These are phyloP conservation scores for Symbiodinium natans DNA, from an alignment of 73 alveolate species.

Conservation along the genomic window DNA sequence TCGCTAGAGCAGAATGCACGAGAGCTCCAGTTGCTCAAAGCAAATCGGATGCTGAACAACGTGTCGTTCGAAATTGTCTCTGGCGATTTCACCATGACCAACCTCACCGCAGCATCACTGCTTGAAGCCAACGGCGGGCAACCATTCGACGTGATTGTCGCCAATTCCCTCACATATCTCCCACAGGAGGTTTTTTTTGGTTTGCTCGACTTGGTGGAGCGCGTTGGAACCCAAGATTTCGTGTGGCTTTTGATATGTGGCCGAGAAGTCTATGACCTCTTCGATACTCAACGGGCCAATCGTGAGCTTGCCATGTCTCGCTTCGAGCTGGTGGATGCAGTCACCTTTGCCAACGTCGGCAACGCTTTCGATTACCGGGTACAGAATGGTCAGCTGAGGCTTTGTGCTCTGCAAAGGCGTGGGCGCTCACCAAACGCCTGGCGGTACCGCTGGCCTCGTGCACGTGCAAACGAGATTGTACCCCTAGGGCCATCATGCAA, in stretches of 20 bases:
- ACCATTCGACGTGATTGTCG: neutral
- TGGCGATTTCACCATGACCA: neutral
- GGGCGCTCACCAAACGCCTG: neutral
- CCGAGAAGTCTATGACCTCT: neutral
- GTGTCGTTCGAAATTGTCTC: neutral
- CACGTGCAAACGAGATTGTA: neutral
- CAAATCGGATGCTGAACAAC: neutral
- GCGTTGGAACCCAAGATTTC: neutral
- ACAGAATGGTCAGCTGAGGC: neutral
- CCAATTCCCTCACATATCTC: neutral
- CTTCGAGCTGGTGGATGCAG: neutral
- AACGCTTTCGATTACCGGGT: neutral
- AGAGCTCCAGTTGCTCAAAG: neutral
- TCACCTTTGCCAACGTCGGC: neutral
- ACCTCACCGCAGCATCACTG: neutral
- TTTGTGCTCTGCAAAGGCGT: neutral
- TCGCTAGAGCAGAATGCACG: neutral
- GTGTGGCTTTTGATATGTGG: neutral
- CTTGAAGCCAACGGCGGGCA: neutral
- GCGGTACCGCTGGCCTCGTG: conserved; percentile 8
- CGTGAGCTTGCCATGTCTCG: neutral
- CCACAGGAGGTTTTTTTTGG: neutral
- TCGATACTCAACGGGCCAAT: neutral
- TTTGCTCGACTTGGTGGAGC: neutral
- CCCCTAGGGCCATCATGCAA: neutral